These are phyloP conservation scores for Aspergillus pseudoglaucus DNA, from an alignment of 2,329 filamentous ascomycete species.

Conservation along the genomic window DNA sequence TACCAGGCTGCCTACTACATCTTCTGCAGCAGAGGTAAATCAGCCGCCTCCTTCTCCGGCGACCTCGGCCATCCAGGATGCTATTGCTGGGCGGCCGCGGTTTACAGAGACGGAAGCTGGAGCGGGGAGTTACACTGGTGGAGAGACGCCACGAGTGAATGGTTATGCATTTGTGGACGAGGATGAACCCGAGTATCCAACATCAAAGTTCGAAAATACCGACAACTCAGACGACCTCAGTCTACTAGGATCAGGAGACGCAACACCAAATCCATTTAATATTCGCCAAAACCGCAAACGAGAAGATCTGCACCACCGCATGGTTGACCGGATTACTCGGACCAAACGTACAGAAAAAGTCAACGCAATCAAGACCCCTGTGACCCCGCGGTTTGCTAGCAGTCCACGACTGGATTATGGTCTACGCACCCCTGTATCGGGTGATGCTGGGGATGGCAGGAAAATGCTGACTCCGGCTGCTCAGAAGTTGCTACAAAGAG, in stretches of 20 bases:
- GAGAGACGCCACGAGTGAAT: constrained; percentile 82
- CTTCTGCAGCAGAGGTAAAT: constrained; percentile 23
- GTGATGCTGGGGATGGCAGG: constrained; percentile 12
- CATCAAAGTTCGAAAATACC: constrained; percentile 10
- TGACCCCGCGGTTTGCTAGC: constrained; percentile 33
- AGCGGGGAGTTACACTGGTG: constrained; percentile 45
- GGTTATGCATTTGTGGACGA: constrained; percentile 94
- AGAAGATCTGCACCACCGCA: constrained; percentile 74
- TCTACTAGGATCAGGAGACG: constrained; percentile 37
- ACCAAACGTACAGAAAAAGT: constrained; percentile 59
- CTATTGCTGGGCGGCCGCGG: constrained; percentile 67
- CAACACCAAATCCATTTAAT: constrained; percentile 69
- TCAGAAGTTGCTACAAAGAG: constrained; percentile 34
- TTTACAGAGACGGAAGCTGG: constrained; percentile 55
- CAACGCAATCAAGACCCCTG: constrained; percentile 51
- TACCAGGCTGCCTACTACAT: constrained; percentile 60
- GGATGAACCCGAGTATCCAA: constrained; percentile 40
- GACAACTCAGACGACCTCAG: constrained; percentile 21
- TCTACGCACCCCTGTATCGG: constrained; percentile 16
- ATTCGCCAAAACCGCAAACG: constrained; percentile 67
- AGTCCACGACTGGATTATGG: constrained; percentile 34
- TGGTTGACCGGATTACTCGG: constrained; percentile 75
- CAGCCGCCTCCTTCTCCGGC: constrained; percentile 67
- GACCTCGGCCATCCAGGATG: constrained; percentile 74
- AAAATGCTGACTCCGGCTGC: constrained; percentile 40